Base-by-base conservation (phyloP, 2,329 filamentous ascomycete species). In the Botrytis pseudocinerea region DNA sequence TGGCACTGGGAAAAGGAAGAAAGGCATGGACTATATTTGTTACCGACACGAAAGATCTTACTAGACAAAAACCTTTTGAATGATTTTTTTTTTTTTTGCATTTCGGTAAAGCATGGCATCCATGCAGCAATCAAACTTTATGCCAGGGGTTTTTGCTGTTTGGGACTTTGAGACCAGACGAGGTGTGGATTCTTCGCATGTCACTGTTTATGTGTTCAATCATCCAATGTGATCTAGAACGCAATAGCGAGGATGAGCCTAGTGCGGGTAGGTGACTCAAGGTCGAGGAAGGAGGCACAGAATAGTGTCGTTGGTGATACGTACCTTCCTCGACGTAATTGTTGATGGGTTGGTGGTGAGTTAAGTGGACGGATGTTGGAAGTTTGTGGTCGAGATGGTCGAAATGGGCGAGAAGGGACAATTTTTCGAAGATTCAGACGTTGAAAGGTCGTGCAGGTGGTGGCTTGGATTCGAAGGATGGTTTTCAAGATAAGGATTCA, bases 401-500 rank as follows among this genome's bases (percentile, higher is more conserved):
- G 38, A 38, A 7, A 46, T 46, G 62, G 40, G 35, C n/a, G 59
- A 60, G 32, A 32, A 22, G n/a, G 62, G 40, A 18, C 63, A 10
- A 22, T 12, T 35, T 38, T 38, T 18, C 48, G n/a, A 65, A 20
- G 60, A 9, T 5, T 42, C 7, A 20, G 28, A 12, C 18, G 60
- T 62, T 28, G 60, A 38, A n/a, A 61, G 59, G 59, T 40, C 25
- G 48, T n/a, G 48, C 48, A n/a, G 10, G 32, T 32, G 32, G 32
- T 66, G 63, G 63, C 63, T 66, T 66, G 63, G 44, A 66, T 51
- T 66, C 28, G 40, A 44, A 64, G 61, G 61, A 64, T 44, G 40
- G 14, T 28, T 32, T 64, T 64, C n/a, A 32, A 9, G 61, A 32
- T 46, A 32, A 46, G 61, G 61, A 40, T 44, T 46, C 8, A 32